Percentiles rank a stretch among this genome's conserved stretches.
Evolutionary conservation across 2,329 filamentous ascomycete species (phyloP).

Genomic region (Pseudopyrenochaeta lycopersici): DNA sequence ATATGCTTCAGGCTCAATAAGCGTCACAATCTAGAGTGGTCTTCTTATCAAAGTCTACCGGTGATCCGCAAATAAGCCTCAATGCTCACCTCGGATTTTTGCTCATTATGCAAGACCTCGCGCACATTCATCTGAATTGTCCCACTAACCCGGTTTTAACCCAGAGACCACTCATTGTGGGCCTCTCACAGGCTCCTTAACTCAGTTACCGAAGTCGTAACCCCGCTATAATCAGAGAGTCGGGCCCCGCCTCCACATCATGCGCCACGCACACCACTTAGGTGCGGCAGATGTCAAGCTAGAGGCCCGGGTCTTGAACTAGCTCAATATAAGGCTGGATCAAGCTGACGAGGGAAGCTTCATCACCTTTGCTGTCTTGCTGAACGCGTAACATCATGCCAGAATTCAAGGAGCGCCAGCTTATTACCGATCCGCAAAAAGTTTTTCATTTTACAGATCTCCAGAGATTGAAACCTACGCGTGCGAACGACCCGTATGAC

Average conservation of each 20-base stretch:
- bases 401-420: slow-evolving; percentile 46
- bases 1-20: slow-evolving; percentile 15
- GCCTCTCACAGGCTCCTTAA: slow-evolving; percentile 22
- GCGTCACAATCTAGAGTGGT: slow-evolving; percentile 1
- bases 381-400: slow-evolving; percentile 30
- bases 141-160: slow-evolving; percentile 31
- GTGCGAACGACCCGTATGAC: slow-evolving; percentile 50
- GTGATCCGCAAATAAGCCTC: slow-evolving; percentile 21
- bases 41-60: neutral
- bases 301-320: slow-evolving; percentile 22
- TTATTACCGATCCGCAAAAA: slow-evolving; percentile 48
- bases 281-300: slow-evolving; percentile 42
- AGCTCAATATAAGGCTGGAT: slow-evolving; percentile 39
- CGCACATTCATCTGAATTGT: slow-evolving; percentile 18
- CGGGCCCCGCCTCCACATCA: slow-evolving; percentile 46
- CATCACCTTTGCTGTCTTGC: slow-evolving; percentile 1
- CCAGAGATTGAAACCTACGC: slow-evolving; percentile 48
- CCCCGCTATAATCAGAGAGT: slow-evolving; percentile 36
- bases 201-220: slow-evolving; percentile 23
- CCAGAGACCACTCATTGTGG: slow-evolving; percentile 18
- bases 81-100: slow-evolving; percentile 3
- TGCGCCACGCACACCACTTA: slow-evolving; percentile 36
- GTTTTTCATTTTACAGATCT: slow-evolving; percentile 51
- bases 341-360: slow-evolving; percentile 16
- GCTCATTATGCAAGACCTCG: neutral